Evolutionary conservation across 805 yeast species (phyloP).

Genomic region (Maudiozyma turicensis): DNA sequence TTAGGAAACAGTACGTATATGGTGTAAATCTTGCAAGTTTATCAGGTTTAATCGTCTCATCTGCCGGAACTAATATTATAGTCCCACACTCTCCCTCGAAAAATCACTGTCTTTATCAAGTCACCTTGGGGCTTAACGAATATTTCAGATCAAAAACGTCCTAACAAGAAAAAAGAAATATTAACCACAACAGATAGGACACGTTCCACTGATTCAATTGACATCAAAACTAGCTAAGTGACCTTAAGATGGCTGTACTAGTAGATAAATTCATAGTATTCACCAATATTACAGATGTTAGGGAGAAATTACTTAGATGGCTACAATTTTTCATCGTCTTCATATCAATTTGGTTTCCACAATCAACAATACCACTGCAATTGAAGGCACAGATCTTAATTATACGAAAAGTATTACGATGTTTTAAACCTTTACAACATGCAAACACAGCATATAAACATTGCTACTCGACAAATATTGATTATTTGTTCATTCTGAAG

Average conservation of each 20-base stretch:
- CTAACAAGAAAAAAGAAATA: too few relatives aligned
- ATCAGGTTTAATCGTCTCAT: too few relatives aligned
- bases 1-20: too few relatives aligned
- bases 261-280: neutral
- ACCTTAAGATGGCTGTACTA: neutral
- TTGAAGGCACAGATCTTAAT: slow-evolving; percentile 40
- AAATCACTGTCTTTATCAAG: too few relatives aligned
- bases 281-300: neutral
- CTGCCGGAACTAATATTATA: too few relatives aligned
- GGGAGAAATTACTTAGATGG: neutral
- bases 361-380: slow-evolving; percentile 19
- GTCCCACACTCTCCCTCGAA: too few relatives aligned
- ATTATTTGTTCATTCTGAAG: slow-evolving; percentile 30
- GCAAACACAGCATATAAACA: slow-evolving; percentile 37
- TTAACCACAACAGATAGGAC: neutral
- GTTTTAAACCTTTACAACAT: slow-evolving; percentile 69
- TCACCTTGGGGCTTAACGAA: too few relatives aligned
- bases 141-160: too few relatives aligned
- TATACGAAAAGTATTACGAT: slow-evolving; percentile 74
- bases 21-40: too few relatives aligned
- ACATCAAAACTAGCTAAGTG: neutral
- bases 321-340: neutral
- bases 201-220: neutral
- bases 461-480: neutral
- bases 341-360: slow-evolving; percentile 26